These are phyloP conservation scores for Gastrolobium villosum DNA, from an alignment of 306 rosid genomes.

Conservation along the genomic window DNA sequence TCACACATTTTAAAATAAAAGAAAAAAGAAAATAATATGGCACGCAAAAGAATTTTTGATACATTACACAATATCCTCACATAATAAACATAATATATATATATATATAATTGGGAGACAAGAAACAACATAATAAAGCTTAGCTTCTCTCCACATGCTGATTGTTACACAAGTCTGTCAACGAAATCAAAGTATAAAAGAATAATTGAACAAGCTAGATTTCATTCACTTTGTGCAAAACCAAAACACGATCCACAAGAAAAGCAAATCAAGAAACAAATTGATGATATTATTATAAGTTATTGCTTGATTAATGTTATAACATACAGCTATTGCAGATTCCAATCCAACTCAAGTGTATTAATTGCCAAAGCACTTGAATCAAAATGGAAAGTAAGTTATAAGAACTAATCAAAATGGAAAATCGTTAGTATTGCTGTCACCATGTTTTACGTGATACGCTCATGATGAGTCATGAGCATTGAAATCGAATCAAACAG, in stretches of 20 bases:
- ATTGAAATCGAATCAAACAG: conserved; percentile 1
- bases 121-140: not conserved
- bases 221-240: not conserved
- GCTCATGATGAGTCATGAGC: not conserved
- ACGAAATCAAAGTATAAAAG: conserved; percentile 27
- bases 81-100: no score
- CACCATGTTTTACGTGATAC: conserved; percentile 6
- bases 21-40: no score
- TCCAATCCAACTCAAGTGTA: not conserved
- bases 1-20: no score
- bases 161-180: not conserved
- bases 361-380: not conserved
- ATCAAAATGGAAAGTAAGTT: not conserved
- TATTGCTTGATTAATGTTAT: not conserved
- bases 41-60: no score
- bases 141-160: conserved; percentile 8
- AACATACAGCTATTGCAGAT: not conserved
- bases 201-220: conserved; percentile 17
- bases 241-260: conserved; percentile 12
- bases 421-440: not conserved
- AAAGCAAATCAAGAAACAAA: conserved; percentile 10
- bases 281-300: not conserved
- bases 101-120: conserved; percentile 26
- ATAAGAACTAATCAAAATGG: not conserved
- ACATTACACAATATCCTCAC: no score